Percentiles rank a stretch among this genome's conserved stretches.
Conservation (phyloP, 257 asterid genomes). For the Phtheirospermum japonicum region DNA sequence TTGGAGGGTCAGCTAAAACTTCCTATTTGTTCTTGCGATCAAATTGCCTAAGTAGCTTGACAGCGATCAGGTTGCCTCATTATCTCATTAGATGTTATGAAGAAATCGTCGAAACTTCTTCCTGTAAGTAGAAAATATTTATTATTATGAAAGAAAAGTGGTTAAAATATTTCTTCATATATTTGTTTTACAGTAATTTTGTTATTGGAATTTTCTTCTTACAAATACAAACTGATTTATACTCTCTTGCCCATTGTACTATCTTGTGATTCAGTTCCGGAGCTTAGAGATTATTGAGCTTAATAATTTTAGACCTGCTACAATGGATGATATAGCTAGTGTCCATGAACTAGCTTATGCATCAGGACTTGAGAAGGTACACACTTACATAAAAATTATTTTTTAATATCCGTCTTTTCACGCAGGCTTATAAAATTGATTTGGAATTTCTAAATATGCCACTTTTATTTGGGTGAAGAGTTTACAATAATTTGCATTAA, state of each 20-base stretch:
- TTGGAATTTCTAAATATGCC: neutral
- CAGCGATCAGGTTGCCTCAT: no score
- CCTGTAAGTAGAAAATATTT: no score
- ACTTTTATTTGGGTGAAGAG: slow-evolving; percentile 9
- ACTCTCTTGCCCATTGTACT: slow-evolving; percentile 25
- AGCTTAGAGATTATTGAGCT: slow-evolving; percentile 69
- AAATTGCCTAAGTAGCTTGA: no score
- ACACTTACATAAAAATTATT: slow-evolving; percentile 16
- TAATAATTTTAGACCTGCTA: slow-evolving; percentile 58
- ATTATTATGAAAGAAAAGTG: slow-evolving; percentile 8
- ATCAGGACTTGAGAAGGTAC: slow-evolving; percentile 85
- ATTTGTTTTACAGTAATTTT: slow-evolving; percentile 1
- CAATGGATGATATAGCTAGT: slow-evolving; percentile 64
- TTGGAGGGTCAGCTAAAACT: no score
- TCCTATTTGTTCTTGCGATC: no score
- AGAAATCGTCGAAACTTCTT: no score
- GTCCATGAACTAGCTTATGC: slow-evolving; percentile 85
- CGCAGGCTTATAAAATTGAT: slow-evolving; percentile 18
- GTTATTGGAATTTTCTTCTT: no score
- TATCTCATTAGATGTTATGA: no score
- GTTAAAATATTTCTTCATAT: neutral
- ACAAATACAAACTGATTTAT: slow-evolving; percentile 9
- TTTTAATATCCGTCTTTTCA: slow-evolving; percentile 5
- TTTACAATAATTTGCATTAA: neutral
- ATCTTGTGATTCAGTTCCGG: slow-evolving; percentile 53